Evolutionary conservation across 2,329 filamentous ascomycete species (phyloP), one percentile per base, ranked within the genome.

Genomic region (Teratosphaeria zuluensis): DNA sequence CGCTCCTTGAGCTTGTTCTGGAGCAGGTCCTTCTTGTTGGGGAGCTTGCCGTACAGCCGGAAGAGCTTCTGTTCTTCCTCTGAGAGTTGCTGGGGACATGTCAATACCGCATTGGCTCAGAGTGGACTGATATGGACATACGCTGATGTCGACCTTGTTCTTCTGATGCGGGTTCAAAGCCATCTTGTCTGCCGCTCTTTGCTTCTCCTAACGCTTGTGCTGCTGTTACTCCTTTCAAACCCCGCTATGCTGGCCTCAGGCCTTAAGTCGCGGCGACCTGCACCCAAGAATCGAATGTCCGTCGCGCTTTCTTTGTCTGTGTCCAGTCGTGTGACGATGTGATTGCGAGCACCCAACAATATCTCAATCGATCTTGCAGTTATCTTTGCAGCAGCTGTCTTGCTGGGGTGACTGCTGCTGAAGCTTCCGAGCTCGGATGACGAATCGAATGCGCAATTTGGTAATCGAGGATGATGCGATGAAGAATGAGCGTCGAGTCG

Each of bases 1-100:
- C 94, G 92, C 76, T 97, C 94, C 83, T 96, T 96, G 73, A 97
- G 84, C 74, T 97, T 95, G 81, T 97, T 97, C 81, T 95, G 91
- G 69, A 97, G 87, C 70, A 96, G 84, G 76, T 96, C 92, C 75
- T 92, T 95, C 76, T 94, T 94, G 76, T 89, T 95, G 64, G 94
- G 94, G 61, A 97, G 87, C 79, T 97, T 97, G 77, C 94, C 94
- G 76, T 99, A 99, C 65, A 97, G 87, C 65, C 92, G 89, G 82
- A 97, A 94, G 72, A 97, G 87, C 64, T 90, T 89, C 77, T 96
- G 92, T 81, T 99, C 94, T 71, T 99, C 94, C 62, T 92, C 87
- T 57, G 88, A 89, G 76, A 99, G 84, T 66, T 90, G 89, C 94
- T 97, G 74, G 59, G 9, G 35, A 14, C 21, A 32, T 21, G 38